Evolutionary conservation across 2,329 filamentous ascomycete species (phyloP), one percentile per base, ranked within the genome.

Genomic region (Colletotrichum sp.): DNA sequence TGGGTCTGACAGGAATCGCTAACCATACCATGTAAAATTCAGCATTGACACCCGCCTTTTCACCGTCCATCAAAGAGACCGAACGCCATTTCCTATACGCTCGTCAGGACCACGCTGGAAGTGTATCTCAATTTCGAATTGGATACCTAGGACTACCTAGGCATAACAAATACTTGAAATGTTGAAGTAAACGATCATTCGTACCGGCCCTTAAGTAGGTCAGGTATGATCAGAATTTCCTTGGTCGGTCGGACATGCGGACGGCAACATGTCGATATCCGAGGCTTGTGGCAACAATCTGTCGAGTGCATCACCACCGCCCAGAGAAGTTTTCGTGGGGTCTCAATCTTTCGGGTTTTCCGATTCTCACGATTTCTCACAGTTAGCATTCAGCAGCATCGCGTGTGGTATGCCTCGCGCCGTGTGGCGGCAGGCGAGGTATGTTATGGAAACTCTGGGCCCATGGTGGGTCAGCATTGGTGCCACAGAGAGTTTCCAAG

Each of bases 371-470:
- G n/a, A 52, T 52, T 21, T 21, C n/a, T 52, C 44, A 52, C 44
- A 52, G 44, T 52, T 21, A 52, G n/a, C 44, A 52, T 21, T 52
- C 44, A 52, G 44, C 6, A 28, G 24, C 26, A 24, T 59, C 55
- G 21, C 24, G 24, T 28, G 21, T 66, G 68, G 68, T 26, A 28
- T 30, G 62, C 62, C 28, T 63, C 39, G 32, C 30, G 13, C 32
- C 26, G 52, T 34, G 63, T 72, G 72, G 69, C 72, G 72, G 62
- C 39, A 44, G 24, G 63, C 16, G 34, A n/a, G 34, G 34, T 28
- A 52, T n/a, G 26, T 63, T 24, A 26, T 24, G 44, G 62, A 18
- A 66, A 60, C 49, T 32, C 28, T 26, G 60, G 69, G 9, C 8
- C 60, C 32, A 32, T 21, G 18, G 68, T 55, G 72, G 68, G 52